Base-by-base conservation (phyloP, 179 eudicot genomes). In the Beta corolliflora region DNA sequence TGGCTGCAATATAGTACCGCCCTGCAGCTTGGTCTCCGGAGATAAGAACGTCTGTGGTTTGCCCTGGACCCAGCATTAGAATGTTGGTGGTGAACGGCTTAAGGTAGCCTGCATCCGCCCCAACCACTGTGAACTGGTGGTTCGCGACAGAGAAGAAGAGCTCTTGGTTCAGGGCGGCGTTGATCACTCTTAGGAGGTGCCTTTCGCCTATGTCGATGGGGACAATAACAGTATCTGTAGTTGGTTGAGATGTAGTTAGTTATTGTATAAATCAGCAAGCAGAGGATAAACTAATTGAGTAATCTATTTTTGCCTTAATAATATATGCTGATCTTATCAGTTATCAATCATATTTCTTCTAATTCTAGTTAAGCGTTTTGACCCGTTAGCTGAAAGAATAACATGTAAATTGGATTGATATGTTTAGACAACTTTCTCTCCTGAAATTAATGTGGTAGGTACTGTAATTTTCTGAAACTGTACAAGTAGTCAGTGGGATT, bases 11-110 rank as follows among this genome's bases (percentile, higher is more conserved):
- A 89, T 92, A 91, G 89, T 93, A 94, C 14, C 91, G 87, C 10
- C 84, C 89, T 18, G 96, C 88, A 7, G 85, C 85, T 78, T 93
- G 98, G 82, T 93, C 82, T 6, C 93, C 93, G 0, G 86, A 83
- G 86, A 95, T 84, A 1, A 95, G 84, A 83, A 93, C 98, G 29
- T 95, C 94, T 7, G 98, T 92, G 48, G 98, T 95, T 71, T 95
- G 98, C 9, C 98, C 98, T 1, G 98, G 98, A 1, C 97, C 98
- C 15, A 95, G 80, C 97, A 92, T 93, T 86, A 95, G 87, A 36
- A 92, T 89, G 19, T 81, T 60, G 61, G 98, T 93, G 68, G 90
- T 81, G 88, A 95, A 93, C 66, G 94, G 98, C 77, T 92, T 92
- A 7, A 91, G 85, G 72, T 93, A 95, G n/a, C 91, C 85, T 59